A percentile compares a stretch with the other conserved stretches of the same genome.
phyloP scores from a whole-genome alignment of 1,284 basidiomycete species.

The Microbotryomycetes sp. region DNA sequence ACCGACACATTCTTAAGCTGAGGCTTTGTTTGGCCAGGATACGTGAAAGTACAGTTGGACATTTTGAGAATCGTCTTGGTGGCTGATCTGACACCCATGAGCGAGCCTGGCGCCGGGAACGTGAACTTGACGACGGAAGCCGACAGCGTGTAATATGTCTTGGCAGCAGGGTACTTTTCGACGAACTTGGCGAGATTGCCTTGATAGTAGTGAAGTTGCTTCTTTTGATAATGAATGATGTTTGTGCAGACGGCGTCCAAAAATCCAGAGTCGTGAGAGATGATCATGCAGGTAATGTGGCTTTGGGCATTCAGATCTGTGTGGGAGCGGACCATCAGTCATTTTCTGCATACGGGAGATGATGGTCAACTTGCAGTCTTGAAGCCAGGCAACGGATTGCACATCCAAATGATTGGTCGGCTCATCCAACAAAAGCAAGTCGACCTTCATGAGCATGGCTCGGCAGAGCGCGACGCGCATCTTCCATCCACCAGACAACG shows the following conservation, averaged over 20 bases:
- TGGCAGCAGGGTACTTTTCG: constrained; percentile 83
- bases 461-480: constrained; percentile 55
- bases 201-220: constrained; percentile 88
- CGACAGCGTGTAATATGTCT: constrained; percentile 93
- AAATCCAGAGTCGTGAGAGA: constrained; percentile 98
- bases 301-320: constrained; percentile 63
- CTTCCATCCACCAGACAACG: constrained; percentile 97
- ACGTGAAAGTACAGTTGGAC: constrained; percentile 86
- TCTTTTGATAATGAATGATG: constrained; percentile 94
- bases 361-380: constrained; percentile 51
- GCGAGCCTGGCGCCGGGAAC: constrained; percentile 90
- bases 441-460: constrained; percentile 95
- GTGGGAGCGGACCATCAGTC: neutral
- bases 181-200: constrained; percentile 90
- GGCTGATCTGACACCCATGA: constrained; percentile 96
- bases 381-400: constrained; percentile 85
- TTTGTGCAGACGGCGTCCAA: constrained; percentile 95
- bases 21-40: constrained; percentile 75
- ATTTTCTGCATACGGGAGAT: neutral
- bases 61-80: constrained; percentile 96
- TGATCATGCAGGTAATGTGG: constrained; percentile 83
- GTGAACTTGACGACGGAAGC: constrained; percentile 92
- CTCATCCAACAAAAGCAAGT: constrained; percentile 83
- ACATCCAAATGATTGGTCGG: constrained; percentile 93
- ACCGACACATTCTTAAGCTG: constrained; percentile 84